Base-by-base conservation (phyloP, 768 basidiomycete species). In the Xanthoconium purpureum region DNA sequence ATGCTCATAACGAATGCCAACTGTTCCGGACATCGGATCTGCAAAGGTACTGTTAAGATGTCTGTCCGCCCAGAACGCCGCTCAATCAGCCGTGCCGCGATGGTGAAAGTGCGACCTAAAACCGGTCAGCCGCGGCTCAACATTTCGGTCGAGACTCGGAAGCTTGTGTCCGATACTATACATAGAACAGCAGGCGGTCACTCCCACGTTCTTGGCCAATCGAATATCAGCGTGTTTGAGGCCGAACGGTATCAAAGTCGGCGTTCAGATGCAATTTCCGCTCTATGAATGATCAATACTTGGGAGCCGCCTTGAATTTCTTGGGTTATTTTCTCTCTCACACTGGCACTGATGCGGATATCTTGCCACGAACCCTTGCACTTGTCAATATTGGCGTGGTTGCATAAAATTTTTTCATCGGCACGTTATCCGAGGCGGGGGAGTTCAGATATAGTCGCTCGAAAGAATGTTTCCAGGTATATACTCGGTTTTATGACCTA, bases 51-150 rank as follows among this genome's bases (percentile, higher is more conserved):
- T 44, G 17, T 28, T 49, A 29, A 13, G 18, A 11, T 30, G 12
- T 36, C 33, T n/a, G 20, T 40, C 44, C 52, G 9, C 17, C 28
- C 44, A n/a, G 15, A 44, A 30, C 44, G 14, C 63, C 64, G 38
- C 47, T 54, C 49, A 46, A 44, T 50, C 37, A 6, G 33, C 52
- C 24, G 45, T 29, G 42, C 38, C 37, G 14, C 53, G 48, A 43
- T 29, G 44, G 30, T 42, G 44, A 50, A 47, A 50, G 28, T 33
- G 35, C 30, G 37, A n/a, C 37, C 37, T 37, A 17, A 13, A 35
- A 28, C 20, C 24, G 12, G 18, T 30, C 36, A 6, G 17, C 54
- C 40, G 30, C 51, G 32, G 39, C 47, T 35, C 28, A 24, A 24
- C 24, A 24, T 24, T 24, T 24, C 24, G 24, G 24, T 24, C 24